These are phyloP conservation scores for Arachis stenosperma DNA, from an alignment of 306 rosid genomes.

Conservation along the genomic window DNA sequence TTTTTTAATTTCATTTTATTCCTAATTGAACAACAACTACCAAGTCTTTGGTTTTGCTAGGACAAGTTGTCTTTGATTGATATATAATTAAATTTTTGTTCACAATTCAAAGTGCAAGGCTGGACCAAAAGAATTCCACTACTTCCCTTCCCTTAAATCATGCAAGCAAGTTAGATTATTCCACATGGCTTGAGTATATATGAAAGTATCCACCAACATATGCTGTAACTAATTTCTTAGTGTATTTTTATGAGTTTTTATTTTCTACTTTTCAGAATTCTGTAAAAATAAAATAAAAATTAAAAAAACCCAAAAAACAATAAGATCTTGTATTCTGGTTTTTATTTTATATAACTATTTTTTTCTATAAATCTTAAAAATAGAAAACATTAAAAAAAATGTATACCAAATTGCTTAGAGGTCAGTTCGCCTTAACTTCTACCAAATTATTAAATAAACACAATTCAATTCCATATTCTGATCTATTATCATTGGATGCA, in stretches of 20 bases:
- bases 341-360: no score
- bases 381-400: no score
- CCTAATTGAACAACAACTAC: not conserved
- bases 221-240: no score
- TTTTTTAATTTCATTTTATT: not conserved
- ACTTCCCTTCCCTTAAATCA: not conserved
- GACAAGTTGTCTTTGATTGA: not conserved
- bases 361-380: no score
- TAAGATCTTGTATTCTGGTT: no score
- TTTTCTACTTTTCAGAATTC: no score
- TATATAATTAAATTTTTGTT: not conserved
- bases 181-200: conserved; percentile 8
- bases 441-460: not conserved
- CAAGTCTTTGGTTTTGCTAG: not conserved
- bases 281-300: not conserved
- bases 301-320: no score
- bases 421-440: not conserved
- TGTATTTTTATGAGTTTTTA: no score
- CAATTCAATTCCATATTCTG: not conserved
- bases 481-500: not conserved
- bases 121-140: conserved; percentile 33
- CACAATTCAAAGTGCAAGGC: conserved; percentile 29
- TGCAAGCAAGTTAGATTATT: not conserved
- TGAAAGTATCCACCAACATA: no score
- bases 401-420: no score